Percentiles rank a stretch among this genome's conserved stretches.
Conservation (phyloP, 768 basidiomycete species). For the Hygrophorus russula region DNA sequence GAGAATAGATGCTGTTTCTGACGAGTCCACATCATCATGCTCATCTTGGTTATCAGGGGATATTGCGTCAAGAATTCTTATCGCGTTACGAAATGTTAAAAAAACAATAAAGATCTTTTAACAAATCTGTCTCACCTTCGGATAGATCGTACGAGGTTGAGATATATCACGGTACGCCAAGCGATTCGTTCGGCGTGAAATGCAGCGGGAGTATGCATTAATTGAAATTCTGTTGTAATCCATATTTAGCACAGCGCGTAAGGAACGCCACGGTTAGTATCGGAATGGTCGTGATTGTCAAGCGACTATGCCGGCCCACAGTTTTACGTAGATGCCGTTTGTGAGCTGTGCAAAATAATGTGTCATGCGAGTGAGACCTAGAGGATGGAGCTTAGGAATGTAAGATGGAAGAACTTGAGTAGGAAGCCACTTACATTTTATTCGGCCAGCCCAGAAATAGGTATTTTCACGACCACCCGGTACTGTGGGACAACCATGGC, state of each 20-base stretch:
- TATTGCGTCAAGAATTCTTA: constrained; percentile 65
- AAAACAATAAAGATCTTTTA: constrained; percentile 2
- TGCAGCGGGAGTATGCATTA: constrained; percentile 64
- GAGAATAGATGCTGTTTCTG: constrained; percentile 39
- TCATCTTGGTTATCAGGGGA: constrained; percentile 53
- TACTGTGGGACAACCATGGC: neutral
- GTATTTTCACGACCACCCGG: neutral
- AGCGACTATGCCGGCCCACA: too few relatives aligned
- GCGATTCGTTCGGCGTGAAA: constrained; percentile 75
- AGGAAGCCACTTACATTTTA: neutral
- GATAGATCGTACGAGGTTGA: constrained; percentile 77
- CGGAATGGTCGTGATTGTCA: neutral
- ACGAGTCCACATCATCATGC: constrained; percentile 39
- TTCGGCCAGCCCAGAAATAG: neutral
- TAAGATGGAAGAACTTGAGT: neutral
- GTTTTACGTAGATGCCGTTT: too few relatives aligned
- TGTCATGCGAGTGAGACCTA: too few relatives aligned
- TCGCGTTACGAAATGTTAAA: constrained; percentile 9
- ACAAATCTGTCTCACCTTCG: constrained; percentile 39
- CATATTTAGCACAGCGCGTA: constrained; percentile 3
- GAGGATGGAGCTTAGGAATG: neutral
- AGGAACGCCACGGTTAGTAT: neutral
- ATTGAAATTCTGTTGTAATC: constrained; percentile 58
- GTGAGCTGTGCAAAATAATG: too few relatives aligned
- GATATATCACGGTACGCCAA: constrained; percentile 82